A percentile compares a stretch with the other conserved stretches of the same genome.
These are phyloP conservation scores for Nitzschia sp. DNA, from an alignment of 108 stramenopile genomes.

Conservation along the genomic window DNA sequence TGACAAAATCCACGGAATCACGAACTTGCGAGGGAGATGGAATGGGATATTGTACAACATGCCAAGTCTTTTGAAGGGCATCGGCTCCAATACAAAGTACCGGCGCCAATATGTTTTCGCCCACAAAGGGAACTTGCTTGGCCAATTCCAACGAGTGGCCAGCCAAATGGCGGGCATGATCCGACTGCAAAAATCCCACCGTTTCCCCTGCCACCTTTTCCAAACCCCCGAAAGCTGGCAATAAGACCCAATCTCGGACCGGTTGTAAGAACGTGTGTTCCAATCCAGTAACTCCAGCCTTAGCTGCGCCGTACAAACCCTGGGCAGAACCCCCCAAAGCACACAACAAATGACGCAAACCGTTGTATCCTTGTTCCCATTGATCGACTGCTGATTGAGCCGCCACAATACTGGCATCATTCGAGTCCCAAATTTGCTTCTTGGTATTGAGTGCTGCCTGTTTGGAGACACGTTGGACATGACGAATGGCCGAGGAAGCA, in stretches of 20 bases:
- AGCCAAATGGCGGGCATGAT: conserved; percentile 36
- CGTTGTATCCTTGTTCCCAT: conserved; percentile 56
- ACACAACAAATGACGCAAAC: conserved; percentile 35
- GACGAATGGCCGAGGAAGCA: conserved; percentile 24
- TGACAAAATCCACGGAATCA: conserved; percentile 47
- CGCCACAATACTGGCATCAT: conserved; percentile 53
- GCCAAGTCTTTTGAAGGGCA: conserved; percentile 37
- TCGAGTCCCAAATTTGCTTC: conserved; percentile 66
- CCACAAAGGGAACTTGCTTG: conserved; percentile 47
- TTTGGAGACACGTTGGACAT: conserved; percentile 40
- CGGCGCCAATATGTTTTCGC: conserved; percentile 51
- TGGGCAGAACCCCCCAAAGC: conserved; percentile 32
- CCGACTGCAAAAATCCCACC: conserved; percentile 43
- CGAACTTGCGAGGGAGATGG: conserved; percentile 48
- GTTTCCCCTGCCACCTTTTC: conserved; percentile 45
- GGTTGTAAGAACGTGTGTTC: conserved; percentile 63
- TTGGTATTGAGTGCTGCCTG: conserved; percentile 49
- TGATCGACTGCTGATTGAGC: conserved; percentile 62
- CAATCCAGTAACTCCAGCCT: conserved; percentile 43
- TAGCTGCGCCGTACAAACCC: conserved; percentile 51
- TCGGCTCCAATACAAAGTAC: conserved; percentile 41
- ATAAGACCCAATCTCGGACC: conserved; percentile 58
- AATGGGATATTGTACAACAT: conserved; percentile 61
- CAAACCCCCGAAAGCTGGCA: conserved; percentile 56
- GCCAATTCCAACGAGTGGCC: conserved; percentile 37